Evolutionary conservation across 73 alveolate species (phyloP), one percentile per base, ranked within the genome.

Genomic region (Symbiodinium pilosum): DNA sequence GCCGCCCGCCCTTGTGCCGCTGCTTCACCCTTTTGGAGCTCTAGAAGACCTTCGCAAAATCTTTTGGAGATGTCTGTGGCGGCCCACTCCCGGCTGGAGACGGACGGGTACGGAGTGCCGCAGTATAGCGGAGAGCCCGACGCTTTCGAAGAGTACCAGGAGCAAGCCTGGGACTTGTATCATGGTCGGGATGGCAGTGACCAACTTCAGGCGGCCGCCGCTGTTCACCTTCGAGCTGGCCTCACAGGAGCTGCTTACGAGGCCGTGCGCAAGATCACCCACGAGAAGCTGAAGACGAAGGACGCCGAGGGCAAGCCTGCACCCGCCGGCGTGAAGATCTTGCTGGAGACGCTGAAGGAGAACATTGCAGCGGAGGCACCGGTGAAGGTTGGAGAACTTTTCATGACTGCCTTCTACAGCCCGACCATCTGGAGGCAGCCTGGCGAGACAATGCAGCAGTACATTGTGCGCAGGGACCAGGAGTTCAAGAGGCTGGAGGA

Each of bases 391-490:
- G 64, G 39, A 2, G 95, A 91, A n/a, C 83, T 91, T 34, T 91
- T 91, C 32, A 24, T 42, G 36, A 34, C 36, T 0, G 97, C 87
- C 2, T 91, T 91, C 81, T 91, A 91, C 28, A 4, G 20, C n/a
- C 97, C 88, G 30, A 0, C 26, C 24, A 83, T 91, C 0, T 64
- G 88, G 87, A 11, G 97, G 40, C 8, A 26, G n/a, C 42, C 12
- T 2, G 21, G 38, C 16, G 97, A 91, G 51, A 69, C 89, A 34
- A 91, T 91, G 89, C 89, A 68, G 51, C 89, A 68, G 81, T 91
- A 41, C 88, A 69, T 91, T 11, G 24, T 91, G 51, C 34, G 97
- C 6, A 47, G 97, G 20, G 94, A 87, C 43, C 84, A 87, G 0
- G 94, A 87, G 69, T 87, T 87, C 11, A 42, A 51, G 18, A 36